A percentile compares a stretch with the other conserved stretches of the same genome.
Evolutionary conservation across 129 eudicot species (phyloP).

Genomic region (Escallonia rubra): DNA sequence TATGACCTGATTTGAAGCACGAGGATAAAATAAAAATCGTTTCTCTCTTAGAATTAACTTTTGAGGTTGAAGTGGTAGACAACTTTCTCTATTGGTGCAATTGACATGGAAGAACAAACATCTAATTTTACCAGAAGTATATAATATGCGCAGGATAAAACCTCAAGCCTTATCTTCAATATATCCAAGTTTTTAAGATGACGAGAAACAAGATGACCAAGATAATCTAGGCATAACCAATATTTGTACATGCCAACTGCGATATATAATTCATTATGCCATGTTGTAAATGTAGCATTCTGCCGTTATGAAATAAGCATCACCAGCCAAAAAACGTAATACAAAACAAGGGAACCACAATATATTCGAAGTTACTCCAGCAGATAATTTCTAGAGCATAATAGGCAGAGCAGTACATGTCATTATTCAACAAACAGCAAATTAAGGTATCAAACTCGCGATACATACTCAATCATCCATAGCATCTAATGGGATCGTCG

Average conservation of each 20-base stretch:
- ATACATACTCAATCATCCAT: conserved; percentile 43
- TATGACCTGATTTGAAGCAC: neutral
- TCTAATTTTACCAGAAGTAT: neutral
- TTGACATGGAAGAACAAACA: neutral
- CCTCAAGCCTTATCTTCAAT: neutral
- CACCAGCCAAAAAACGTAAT: neutral
- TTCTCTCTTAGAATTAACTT: neutral
- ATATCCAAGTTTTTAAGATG: neutral
- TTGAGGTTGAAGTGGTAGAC: neutral
- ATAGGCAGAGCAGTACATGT: neutral
- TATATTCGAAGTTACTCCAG: neutral
- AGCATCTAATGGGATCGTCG: conserved; percentile 82
- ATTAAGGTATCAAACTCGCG: neutral
- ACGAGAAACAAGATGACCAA: neutral
- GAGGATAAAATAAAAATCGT: conserved; percentile 19
- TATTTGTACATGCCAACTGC: neutral
- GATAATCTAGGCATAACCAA: neutral
- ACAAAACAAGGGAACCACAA: neutral
- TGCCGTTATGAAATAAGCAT: neutral
- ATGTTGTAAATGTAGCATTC: neutral
- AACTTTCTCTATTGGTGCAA: neutral
- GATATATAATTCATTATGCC: neutral
- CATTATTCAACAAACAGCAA: neutral
- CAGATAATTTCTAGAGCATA: neutral
- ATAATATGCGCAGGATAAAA: neutral